Base-by-base conservation (phyloP, 805 yeast species). In the Metahyphopichia silvanorum region DNA sequence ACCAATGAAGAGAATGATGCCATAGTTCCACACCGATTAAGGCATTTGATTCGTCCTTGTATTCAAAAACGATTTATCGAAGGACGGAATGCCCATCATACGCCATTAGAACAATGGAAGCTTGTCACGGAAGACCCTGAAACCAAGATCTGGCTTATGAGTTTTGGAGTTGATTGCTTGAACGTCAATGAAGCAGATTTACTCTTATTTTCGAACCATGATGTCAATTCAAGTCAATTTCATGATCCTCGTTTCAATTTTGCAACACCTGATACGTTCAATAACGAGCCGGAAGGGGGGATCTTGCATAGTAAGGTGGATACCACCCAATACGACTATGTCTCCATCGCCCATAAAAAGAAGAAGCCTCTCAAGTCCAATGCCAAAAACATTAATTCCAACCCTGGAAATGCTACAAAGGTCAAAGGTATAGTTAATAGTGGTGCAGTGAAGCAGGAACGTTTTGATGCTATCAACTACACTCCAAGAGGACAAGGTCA, bases 401-500 rank as follows among this genome's bases (percentile, higher is more conserved):
- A 16, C 4, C 12, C 9, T 9, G 11, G 12, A 12, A 26, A 30
- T 11, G 22, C 17, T 15, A 17, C 21, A 16, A 33, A 25, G 13
- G 27, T 40, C 6, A 34, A 39, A 5, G 52, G 47, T 1, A 42
- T 39, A 3, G 42, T 39, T 5, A 31, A 36, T 4, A 32, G 31
- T 14, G 56, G 56, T 16, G 35, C 43, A 27, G 53, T 66, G 28
- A 57, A 63, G 38, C 60, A 56, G 38, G 74, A 78, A 35, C 53
- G 60, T 14, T 74, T 66, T 41, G 67, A 68, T 31, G 57, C 63
- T 4, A 68, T 74, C 13, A 66, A 71, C 20, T 80, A 66, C 55
- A 85, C 82, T 3, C 74, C 81, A 27, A 68, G 85, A 56, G 82
- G 80, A 4, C 44, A 55, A 4, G 86, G 86, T 6, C 59, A 73